These are phyloP conservation scores for Phytophthora fragariae DNA, from an alignment of 352 stramenopile species.

Conservation along the genomic window DNA sequence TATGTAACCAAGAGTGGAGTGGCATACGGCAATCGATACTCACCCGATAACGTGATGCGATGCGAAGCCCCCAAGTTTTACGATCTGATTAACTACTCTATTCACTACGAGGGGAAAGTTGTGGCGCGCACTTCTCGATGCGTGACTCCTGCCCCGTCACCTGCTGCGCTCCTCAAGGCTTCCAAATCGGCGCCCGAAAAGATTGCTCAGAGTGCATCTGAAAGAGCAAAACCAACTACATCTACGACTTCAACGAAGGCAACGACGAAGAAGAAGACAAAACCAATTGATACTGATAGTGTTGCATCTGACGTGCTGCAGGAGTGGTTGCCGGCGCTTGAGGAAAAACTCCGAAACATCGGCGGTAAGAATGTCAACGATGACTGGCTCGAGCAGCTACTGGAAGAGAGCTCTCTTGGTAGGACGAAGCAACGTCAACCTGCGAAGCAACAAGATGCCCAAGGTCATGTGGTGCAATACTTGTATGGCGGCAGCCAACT, in stretches of 20 bases:
- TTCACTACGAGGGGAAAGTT: constrained; percentile 64
- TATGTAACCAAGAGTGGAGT: constrained; percentile 20
- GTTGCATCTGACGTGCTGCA: constrained; percentile 38
- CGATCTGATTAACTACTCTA: constrained; percentile 61
- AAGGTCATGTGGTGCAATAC: constrained; percentile 38
- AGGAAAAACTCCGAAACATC: constrained; percentile 53
- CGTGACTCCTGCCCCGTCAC: constrained; percentile 17
- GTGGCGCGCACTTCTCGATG: constrained; percentile 58
- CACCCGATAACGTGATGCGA: constrained; percentile 35
- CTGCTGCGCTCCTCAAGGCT: constrained; percentile 27
- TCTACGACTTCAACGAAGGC: constrained; percentile 1
- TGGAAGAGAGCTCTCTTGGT: constrained; percentile 21
- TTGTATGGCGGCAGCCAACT: constrained; percentile 66
- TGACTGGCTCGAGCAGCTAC: constrained; percentile 41
- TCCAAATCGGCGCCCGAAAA: constrained; percentile 22
- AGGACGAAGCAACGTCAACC: constrained; percentile 4
- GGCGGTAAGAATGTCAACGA: constrained; percentile 22
- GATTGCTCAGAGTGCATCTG: constrained; percentile 1
- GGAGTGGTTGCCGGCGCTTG: constrained; percentile 57
- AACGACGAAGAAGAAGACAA: constrained; percentile 13
- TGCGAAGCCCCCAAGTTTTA: constrained; percentile 61
- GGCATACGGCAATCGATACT: constrained; percentile 23
- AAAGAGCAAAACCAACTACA: constrained; percentile 7
- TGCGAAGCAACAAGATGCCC: constrained; percentile 17
- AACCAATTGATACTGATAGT: constrained; percentile 18